Evolutionary conservation across 2,329 filamentous ascomycete genomes (phyloP), one percentile per base, ranked within the genome.

Genomic region (Aaosphaeria arxii): DNA sequence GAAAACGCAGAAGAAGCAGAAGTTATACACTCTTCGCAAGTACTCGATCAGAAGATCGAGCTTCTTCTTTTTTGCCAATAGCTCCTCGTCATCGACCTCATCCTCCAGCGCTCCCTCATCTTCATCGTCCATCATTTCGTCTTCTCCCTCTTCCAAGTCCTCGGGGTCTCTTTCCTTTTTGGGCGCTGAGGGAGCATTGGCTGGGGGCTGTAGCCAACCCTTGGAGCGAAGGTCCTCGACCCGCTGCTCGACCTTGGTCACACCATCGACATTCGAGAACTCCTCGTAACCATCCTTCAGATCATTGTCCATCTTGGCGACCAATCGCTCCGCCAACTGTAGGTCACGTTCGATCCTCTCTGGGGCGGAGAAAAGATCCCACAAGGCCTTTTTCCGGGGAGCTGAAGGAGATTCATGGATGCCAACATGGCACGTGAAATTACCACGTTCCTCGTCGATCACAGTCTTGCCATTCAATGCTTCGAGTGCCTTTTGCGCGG

Each of bases 1-100:
- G 59, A 99, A 97, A 5, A 99, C 95, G 69, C 94, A 99, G 77
- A 97, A 99, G 78, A 99, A 96, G 76, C 94, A 99, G 74, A 99
- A 97, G 73, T 94, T 96, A 79, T 95, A 95, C 45, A 99, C 94
- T 11, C 94, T 86, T 45, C 94, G 90, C 50, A 99, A 80, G 69
- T 99, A 99, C 73, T 99, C 94, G 45, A 97, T 94, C 70, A 96
- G 80, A 33, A 99, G 78, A 72, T 99, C 94, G 43, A 99, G 83
- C 64, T 94, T 91, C 78, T 99, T 97, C 81, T 97, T 97, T 78
- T 95, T 94, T 38, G 86, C 81, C 46, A 96, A 71, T 36, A 96
- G 77, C 38, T 96, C 90, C 64, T 96, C 90, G 61, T 95, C 90
- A 58, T 99, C 92, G 32, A 86, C 80, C 53, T 96, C 92, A 45